Conservation (phyloP, 352 stramenopile species). For the Phytophthora hybrid region DNA sequence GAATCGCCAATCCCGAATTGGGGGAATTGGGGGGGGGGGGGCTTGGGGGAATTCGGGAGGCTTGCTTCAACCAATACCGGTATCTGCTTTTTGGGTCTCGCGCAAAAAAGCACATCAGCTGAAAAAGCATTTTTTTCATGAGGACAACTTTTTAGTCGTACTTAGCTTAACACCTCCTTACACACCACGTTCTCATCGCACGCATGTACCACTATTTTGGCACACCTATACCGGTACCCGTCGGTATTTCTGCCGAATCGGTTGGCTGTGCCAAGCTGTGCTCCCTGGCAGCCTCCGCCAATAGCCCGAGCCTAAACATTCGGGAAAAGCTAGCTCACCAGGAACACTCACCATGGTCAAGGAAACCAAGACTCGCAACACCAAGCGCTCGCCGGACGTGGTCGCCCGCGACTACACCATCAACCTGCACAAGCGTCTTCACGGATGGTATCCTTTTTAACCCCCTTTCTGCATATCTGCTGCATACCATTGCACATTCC, state of each 20-base stretch:
- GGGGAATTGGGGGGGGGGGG: too few species aligned
- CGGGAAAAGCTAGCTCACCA: slow-evolving; percentile 59
- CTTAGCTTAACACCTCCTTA: neutral
- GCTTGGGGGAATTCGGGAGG: too few species aligned
- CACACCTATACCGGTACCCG: slow-evolving; percentile 17
- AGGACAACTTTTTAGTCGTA: neutral
- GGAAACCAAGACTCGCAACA: slow-evolving; percentile 88
- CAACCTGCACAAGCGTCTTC: slow-evolving; percentile 98
- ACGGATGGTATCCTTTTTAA: slow-evolving; percentile 91
- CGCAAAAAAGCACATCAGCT: too few species aligned
- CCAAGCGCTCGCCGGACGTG: slow-evolving; percentile 93
- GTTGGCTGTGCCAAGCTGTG: slow-evolving; percentile 36
- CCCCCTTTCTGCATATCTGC: slow-evolving; percentile 37
- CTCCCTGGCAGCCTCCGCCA: slow-evolving; percentile 2
- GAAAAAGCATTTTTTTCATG: too few species aligned
- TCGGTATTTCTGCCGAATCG: slow-evolving; percentile 28
- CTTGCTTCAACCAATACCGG: too few species aligned
- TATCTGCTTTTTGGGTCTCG: too few species aligned
- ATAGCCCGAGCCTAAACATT: slow-evolving; percentile 24
- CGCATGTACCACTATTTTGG: neutral
- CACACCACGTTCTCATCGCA: slow-evolving; percentile 1
- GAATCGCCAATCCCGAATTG: too few species aligned
- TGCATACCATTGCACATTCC: slow-evolving; percentile 17
- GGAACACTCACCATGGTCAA: slow-evolving; percentile 81
- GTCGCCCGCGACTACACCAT: slow-evolving; percentile 99